phyloP scores from a whole-genome alignment of 352 stramenopile species.

The Globisporangium paroecandrum region DNA sequence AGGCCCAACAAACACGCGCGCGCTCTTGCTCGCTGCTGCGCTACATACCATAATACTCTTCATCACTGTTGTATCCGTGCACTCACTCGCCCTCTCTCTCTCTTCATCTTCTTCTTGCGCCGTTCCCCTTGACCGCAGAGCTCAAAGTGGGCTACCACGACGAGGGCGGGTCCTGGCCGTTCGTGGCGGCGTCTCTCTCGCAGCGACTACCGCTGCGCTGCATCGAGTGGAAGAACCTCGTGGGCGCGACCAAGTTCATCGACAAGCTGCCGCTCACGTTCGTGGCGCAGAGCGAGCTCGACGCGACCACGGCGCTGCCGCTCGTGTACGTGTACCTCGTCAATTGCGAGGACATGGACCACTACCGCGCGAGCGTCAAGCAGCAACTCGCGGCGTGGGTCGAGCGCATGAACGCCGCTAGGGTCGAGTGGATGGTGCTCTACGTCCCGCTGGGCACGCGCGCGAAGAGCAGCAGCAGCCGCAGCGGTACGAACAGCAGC shows the following conservation, averaged over 20 bases:
- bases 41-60: background rate
- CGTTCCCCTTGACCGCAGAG: conserved; percentile 18
- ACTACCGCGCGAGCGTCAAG: conserved; percentile 56
- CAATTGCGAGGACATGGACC: conserved; percentile 82
- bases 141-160: conserved; percentile 72
- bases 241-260: conserved; percentile 41
- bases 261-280: conserved; percentile 43
- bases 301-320: conserved; percentile 23
- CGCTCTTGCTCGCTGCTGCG: background rate
- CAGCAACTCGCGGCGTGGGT: conserved; percentile 54
- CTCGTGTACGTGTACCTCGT: conserved; percentile 74
- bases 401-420: conserved; percentile 60
- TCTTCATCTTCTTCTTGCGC: background rate
- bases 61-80: background rate
- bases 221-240: conserved; percentile 82
- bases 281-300: conserved; percentile 26
- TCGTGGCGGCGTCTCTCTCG: conserved; percentile 57
- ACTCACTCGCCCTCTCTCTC: background rate
- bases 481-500: conserved; percentile 21
- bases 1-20: background rate
- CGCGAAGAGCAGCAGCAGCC: conserved; percentile 39
- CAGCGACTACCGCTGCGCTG: conserved; percentile 64
- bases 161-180: conserved; percentile 78
- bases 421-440: conserved; percentile 75
- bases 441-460: conserved; percentile 84